Evolutionary conservation across 2,329 filamentous ascomycete genomes (phyloP).

Genomic region (Gnomoniopsis smithogilvyi): DNA sequence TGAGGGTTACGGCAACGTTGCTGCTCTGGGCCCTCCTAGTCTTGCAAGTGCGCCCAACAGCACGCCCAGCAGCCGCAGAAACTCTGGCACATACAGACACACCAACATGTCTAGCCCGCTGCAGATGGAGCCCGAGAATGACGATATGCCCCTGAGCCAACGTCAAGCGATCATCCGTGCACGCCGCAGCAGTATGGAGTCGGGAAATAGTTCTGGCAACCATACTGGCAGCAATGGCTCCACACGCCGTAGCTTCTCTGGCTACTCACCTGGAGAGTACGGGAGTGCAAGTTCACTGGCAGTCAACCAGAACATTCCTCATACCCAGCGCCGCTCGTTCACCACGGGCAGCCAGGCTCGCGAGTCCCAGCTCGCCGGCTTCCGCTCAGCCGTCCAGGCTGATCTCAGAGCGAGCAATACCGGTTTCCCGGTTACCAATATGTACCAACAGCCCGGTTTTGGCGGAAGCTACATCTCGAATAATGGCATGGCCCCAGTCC

Average conservation of each 20-base stretch:
- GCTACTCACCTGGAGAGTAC: neutral
- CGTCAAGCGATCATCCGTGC: conserved; percentile 54
- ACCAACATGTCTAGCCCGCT: neutral
- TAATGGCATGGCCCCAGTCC: neutral
- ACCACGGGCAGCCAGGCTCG: conserved; percentile 38
- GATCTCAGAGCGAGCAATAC: conserved; percentile 46
- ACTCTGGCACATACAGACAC: neutral
- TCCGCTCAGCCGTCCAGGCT: conserved; percentile 62
- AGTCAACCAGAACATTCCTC: conserved; percentile 48
- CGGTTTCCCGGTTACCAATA: neutral
- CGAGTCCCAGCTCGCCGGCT: conserved; percentile 61
- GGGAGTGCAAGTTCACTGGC: neutral
- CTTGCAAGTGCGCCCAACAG: conserved; percentile 10
- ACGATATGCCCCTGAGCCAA: conserved; percentile 70
- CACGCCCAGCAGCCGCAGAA: conserved; percentile 6
- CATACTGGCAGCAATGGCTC: neutral
- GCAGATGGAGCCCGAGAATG: conserved; percentile 41
- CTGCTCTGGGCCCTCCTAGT: neutral
- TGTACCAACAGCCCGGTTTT: conserved; percentile 1
- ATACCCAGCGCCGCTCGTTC: conserved; percentile 46
- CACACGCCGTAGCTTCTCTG: neutral
- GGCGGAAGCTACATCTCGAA: neutral
- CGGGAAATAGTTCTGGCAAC: conserved; percentile 14
- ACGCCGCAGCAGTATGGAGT: conserved; percentile 45
- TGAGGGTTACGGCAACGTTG: neutral